phyloP scores from a whole-genome alignment of 148 eudicot genomes.

The Rhododendron ferrugineum region DNA sequence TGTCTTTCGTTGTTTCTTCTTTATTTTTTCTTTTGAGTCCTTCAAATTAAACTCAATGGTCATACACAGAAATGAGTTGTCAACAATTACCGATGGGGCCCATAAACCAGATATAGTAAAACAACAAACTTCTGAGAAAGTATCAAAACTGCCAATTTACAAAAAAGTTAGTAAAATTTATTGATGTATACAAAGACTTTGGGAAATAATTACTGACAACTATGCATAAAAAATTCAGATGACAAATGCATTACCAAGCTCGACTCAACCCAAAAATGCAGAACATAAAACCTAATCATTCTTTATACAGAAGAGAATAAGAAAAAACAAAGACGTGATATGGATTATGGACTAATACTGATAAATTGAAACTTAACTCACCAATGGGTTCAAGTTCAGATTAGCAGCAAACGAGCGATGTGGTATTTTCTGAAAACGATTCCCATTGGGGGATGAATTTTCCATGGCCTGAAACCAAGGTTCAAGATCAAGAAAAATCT shows the following conservation, averaged over 20 bases:
- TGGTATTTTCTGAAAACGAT: constrained; percentile 68
- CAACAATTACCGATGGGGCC: background rate
- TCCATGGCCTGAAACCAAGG: constrained; percentile 42
- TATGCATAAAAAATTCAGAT: background rate
- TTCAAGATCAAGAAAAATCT: background rate
- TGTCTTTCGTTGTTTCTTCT: background rate
- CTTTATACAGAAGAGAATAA: background rate
- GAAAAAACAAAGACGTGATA: no score
- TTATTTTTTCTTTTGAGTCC: background rate
- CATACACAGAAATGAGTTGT: background rate
- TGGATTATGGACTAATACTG: background rate
- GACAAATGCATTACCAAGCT: background rate
- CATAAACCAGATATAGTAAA: background rate
- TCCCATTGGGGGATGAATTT: constrained; percentile 46
- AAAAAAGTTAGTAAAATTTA: background rate
- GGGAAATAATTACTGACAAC: background rate
- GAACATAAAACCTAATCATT: background rate
- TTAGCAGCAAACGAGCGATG: constrained; percentile 57
- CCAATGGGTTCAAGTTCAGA: constrained; percentile 70
- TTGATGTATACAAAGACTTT: background rate
- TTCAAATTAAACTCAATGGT: background rate
- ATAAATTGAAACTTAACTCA: constrained; percentile 28
- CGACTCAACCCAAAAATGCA: background rate
- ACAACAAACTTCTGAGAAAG: background rate
- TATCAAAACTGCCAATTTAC: background rate